These are phyloP conservation scores for Syzygium grande DNA, from an alignment of 345 rosid genomes.

Conservation along the genomic window DNA sequence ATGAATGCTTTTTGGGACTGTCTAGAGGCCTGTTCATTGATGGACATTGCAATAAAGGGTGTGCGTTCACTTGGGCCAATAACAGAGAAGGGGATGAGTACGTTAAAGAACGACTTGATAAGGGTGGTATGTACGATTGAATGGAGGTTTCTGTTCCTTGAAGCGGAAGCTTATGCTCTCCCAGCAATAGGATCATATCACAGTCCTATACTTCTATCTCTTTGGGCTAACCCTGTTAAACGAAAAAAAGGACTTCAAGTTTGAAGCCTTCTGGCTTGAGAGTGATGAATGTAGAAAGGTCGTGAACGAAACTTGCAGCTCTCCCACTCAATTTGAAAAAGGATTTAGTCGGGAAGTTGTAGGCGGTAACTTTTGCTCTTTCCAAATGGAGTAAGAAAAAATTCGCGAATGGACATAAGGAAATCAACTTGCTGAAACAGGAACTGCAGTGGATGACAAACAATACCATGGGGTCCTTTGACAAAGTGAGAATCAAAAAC, in stretches of 20 bases:
- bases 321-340: neutral
- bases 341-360: neutral
- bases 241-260: rapidly evolving
- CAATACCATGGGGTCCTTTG: neutral
- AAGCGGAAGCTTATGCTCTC: neutral
- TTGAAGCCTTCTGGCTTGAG: neutral
- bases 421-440: neutral
- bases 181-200: neutral
- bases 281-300: neutral
- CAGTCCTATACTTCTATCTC: too few species aligned
- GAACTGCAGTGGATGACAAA: neutral
- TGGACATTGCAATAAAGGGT: too few species aligned
- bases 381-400: neutral
- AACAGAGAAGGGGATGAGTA: neutral
- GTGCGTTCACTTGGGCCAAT: too few species aligned
- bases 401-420: neutral
- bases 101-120: neutral
- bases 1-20: neutral
- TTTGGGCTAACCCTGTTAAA: too few species aligned
- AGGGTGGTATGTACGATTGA: neutral
- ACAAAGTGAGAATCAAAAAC: neutral
- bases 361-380: neutral
- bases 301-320: neutral
- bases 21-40: neutral
- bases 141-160: neutral